Evolutionary conservation across 1,284 basidiomycete species (phyloP), one percentile per base, ranked within the genome.

Genomic region (Fistulinella staudtii): DNA sequence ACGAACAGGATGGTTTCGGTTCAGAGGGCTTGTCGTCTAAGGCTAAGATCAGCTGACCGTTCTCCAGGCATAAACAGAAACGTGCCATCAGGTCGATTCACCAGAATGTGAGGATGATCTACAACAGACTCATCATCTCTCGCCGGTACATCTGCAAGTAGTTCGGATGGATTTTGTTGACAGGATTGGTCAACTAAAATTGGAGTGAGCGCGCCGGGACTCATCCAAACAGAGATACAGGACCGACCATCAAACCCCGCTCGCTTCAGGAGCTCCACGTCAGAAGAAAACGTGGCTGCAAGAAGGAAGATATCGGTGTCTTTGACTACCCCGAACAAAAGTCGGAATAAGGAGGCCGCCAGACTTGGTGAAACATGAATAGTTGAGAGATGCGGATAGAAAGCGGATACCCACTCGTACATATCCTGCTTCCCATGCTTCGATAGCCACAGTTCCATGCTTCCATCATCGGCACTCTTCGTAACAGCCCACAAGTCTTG

Each of bases 201-300:
- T 10, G 28, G 28, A n/a, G 13, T 9, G 4, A 18, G 30, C 18
- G 3, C 8, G 30, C 17, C 8, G 18, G 8, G 8, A 18, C 8
- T 9, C 7, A n/a, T 18, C 30, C 8, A 13, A 2, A n/a, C n/a
- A 18, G 30, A 18, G 18, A 18, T 33, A 13, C 17, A 8, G 14
- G 15, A 14, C 39, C 11, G 8, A 49, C 46, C 34, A 36, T 24
- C 21, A 30, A 28, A 89, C 4, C 90, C 90, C 45, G 92, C 74
- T 43, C 92, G 74, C 61, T 85, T 86, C 39, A 98, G 70, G 6
- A 86, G 80, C 49, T 80, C 75, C 33, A 96, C 68, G 44, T 93
- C 87, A 0, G 93, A n/a, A n/a, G n/a, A 93, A 0, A 98, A 74
- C 30, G 97, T 89, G 0, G 89, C 93, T 79, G 88, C 87, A 56